These are phyloP conservation scores for Thielaviopsis cerberus DNA, from an alignment of 2,329 filamentous ascomycete species.

Conservation along the genomic window DNA sequence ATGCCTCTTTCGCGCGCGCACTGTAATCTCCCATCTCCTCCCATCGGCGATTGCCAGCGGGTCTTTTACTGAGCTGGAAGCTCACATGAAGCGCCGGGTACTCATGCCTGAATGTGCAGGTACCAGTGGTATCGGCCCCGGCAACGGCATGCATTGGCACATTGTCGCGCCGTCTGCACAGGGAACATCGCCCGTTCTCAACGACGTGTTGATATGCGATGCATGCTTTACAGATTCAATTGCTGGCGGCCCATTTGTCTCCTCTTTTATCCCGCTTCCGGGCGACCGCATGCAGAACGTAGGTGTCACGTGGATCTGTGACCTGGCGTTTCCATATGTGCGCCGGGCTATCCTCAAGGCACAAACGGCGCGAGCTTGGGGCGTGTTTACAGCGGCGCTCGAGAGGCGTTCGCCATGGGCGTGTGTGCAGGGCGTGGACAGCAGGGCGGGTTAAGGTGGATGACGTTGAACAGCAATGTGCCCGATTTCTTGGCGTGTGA, in stretches of 20 bases:
- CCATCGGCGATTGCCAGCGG: neutral
- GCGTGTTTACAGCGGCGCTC: conserved; percentile 15
- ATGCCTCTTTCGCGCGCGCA: conserved; percentile 6
- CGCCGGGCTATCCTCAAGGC: conserved; percentile 13
- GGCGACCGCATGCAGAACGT: conserved; percentile 12
- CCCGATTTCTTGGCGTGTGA: conserved; percentile 18
- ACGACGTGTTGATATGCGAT: conserved; percentile 21
- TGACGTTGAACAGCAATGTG: conserved; percentile 14
- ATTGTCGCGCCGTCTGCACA: conserved; percentile 11
- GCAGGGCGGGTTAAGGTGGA: neutral
- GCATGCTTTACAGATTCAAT: conserved; percentile 22
- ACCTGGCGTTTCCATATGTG: conserved; percentile 17
- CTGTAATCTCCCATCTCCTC: neutral
- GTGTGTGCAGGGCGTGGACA: neutral
- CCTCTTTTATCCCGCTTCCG: conserved; percentile 17
- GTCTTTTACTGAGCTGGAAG: conserved; percentile 12
- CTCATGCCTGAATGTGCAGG: conserved; percentile 18
- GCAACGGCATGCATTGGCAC: conserved; percentile 19
- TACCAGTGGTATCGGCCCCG: conserved; percentile 10
- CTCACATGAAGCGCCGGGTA: conserved; percentile 17
- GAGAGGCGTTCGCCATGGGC: neutral
- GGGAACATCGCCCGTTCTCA: conserved; percentile 14
- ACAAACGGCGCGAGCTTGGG: conserved; percentile 17
- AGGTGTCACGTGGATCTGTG: conserved; percentile 18
- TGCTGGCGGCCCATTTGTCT: conserved; percentile 16